These are phyloP conservation scores for Cladophialophora immunda DNA, from an alignment of 2,329 filamentous ascomycete genomes.

Conservation along the genomic window DNA sequence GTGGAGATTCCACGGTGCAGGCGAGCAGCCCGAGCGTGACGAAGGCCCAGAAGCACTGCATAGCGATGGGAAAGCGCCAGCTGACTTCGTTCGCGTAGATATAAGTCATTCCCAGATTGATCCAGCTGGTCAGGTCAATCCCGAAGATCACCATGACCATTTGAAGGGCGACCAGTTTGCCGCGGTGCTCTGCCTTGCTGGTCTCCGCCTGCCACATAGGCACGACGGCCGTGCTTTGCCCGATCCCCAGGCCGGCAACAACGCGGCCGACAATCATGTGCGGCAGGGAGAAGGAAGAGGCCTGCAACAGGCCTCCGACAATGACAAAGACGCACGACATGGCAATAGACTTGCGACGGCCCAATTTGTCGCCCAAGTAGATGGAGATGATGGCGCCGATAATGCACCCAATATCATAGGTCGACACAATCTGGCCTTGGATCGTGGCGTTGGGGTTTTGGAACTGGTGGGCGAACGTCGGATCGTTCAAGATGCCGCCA, in stretches of 20 bases:
- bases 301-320: slow-evolving; percentile 56
- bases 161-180: slow-evolving; percentile 47
- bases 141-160: slow-evolving; percentile 32
- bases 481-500: slow-evolving; percentile 45
- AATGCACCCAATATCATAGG: slow-evolving; percentile 59
- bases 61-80: slow-evolving; percentile 66
- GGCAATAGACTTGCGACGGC: slow-evolving; percentile 53
- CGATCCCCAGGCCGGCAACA: slow-evolving; percentile 53
- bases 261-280: slow-evolving; percentile 58
- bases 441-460: slow-evolving; percentile 50
- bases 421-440: slow-evolving; percentile 61
- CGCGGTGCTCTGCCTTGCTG: slow-evolving; percentile 52
- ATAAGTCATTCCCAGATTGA: slow-evolving; percentile 31
- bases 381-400: slow-evolving; percentile 32
- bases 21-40: slow-evolving; percentile 52
- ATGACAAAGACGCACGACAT: slow-evolving; percentile 53
- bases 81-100: slow-evolving; percentile 51
- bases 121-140: slow-evolving; percentile 30
- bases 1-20: slow-evolving; percentile 52
- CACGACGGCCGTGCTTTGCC: slow-evolving; percentile 47
- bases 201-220: slow-evolving; percentile 56
- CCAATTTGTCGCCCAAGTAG: slow-evolving; percentile 53
- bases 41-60: slow-evolving; percentile 61
- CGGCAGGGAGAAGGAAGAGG: slow-evolving; percentile 50
- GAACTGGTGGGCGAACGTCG: slow-evolving; percentile 43